These are phyloP conservation scores for Craterostigma plantagineum DNA, from an alignment of 257 asterid genomes.

Conservation along the genomic window DNA sequence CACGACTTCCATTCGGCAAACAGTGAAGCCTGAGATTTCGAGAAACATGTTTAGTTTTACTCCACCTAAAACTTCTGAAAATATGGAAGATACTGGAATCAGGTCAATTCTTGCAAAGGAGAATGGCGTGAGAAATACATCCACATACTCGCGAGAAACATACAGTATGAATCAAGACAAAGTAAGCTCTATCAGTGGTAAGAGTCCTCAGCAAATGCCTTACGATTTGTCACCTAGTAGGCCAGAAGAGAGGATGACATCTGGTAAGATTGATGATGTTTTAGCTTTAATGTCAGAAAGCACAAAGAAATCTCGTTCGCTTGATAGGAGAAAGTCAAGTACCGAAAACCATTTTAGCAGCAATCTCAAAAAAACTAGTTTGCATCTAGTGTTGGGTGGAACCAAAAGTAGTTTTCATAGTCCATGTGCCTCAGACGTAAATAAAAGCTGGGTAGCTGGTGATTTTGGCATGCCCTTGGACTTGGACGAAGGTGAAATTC, in stretches of 20 bases:
- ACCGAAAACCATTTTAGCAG: no score
- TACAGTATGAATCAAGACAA: conserved; percentile 13
- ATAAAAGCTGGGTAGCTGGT: no score
- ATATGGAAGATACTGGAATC: conserved; percentile 15
- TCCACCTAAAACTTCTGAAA: conserved; percentile 14
- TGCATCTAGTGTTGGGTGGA: no score
- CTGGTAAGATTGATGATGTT: conserved; percentile 15
- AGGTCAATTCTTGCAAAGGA: conserved; percentile 21
- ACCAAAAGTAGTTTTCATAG: no score
- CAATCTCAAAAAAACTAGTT: no score
- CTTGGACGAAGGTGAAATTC: neutral
- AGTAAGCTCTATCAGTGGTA: conserved; percentile 13
- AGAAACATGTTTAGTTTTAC: conserved; percentile 15
- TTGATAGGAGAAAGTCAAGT: no score
- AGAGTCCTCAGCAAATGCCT: conserved; percentile 17
- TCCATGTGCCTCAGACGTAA: no score
- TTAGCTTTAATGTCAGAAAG: conserved; percentile 19
- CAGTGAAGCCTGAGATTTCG: conserved; percentile 17
- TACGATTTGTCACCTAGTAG: conserved; percentile 14
- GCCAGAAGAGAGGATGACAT: neutral
- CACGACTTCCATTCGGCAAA: conserved; percentile 17
- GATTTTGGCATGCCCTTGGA: neutral
- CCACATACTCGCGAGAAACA: conserved; percentile 12
- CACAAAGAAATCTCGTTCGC: conserved; percentile 20
- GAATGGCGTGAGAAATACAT: conserved; percentile 7